These are phyloP conservation scores for Isatis tinctoria DNA, from an alignment of 345 rosid species.

Conservation along the genomic window DNA sequence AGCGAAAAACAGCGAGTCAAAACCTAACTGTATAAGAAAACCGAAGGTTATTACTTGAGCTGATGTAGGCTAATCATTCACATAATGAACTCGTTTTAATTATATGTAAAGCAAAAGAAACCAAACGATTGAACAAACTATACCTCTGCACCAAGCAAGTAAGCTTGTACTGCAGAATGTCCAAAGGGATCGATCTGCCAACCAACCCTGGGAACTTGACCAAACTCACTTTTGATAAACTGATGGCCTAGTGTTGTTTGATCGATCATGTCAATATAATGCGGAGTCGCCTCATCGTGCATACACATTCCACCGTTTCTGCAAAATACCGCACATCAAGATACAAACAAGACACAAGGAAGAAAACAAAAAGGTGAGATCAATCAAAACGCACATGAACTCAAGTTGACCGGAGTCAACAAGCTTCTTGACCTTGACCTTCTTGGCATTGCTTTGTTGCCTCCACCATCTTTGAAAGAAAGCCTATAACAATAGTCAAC, in stretches of 20 bases:
- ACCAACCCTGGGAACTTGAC: slow-evolving; percentile 89
- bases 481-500: slow-evolving; percentile 46
- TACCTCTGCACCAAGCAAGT: slow-evolving; percentile 96
- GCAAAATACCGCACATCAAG: slow-evolving; percentile 13
- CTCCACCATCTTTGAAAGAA: slow-evolving; percentile 98
- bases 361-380: neutral
- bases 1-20: slow-evolving; percentile 89
- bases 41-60: slow-evolving; percentile 8
- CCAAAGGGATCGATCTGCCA: slow-evolving; percentile 99
- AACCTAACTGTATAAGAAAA: slow-evolving; percentile 66
- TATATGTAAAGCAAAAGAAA: neutral
- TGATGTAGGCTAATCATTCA: neutral
- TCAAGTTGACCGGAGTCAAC: slow-evolving; percentile 86
- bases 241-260: slow-evolving; percentile 88
- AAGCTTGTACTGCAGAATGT: slow-evolving; percentile 93
- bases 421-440: slow-evolving; percentile 70
- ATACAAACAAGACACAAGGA: neutral
- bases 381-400: slow-evolving; percentile 59
- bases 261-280: slow-evolving; percentile 91
- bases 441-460: slow-evolving; percentile 74
- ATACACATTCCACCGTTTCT: slow-evolving; percentile 96
- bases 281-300: slow-evolving; percentile 94
- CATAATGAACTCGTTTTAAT: neutral
- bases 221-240: slow-evolving; percentile 75
- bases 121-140: neutral